phyloP scores from a whole-genome alignment of 805 yeast genomes.

The Candida ortonii region DNA sequence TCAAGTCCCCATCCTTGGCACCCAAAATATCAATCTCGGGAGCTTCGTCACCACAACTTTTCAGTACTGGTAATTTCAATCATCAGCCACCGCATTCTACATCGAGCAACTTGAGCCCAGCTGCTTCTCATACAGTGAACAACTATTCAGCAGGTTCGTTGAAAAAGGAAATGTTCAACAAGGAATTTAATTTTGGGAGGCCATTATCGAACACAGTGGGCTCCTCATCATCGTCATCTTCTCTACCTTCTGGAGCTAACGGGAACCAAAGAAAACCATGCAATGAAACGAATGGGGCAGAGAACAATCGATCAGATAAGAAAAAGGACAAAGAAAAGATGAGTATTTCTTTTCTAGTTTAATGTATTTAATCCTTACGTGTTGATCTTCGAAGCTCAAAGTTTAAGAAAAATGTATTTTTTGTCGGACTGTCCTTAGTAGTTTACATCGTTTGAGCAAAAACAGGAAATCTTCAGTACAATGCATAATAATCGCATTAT shows the following conservation, averaged over 20 bases:
- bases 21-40: constrained; percentile 27
- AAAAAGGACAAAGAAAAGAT: constrained; percentile 22
- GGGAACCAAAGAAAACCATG: no score
- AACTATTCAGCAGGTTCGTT: constrained; percentile 3
- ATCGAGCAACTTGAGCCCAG: constrained; percentile 4
- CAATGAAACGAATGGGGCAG: constrained; percentile 1
- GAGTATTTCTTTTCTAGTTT: constrained; percentile 27
- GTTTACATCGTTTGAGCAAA: no score
- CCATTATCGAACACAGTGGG: no score
- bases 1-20: constrained; percentile 23
- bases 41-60: constrained; percentile 24
- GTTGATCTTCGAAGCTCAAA: not conserved
- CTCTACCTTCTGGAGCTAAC: constrained; percentile 6
- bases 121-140: constrained; percentile 2
- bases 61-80: constrained; percentile 13
- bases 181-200: constrained; percentile 27
- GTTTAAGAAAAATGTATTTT: not conserved
- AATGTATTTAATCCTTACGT: constrained; percentile 4
- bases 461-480: no score
- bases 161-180: constrained; percentile 26
- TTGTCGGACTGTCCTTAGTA: no score
- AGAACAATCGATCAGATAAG: constrained; percentile 4
- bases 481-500: no score
- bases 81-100: constrained; percentile 9
- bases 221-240: constrained; percentile 5